These are phyloP conservation scores for Camellia lanceoleosa DNA, from an alignment of 148 eudicot species.

Conservation along the genomic window DNA sequence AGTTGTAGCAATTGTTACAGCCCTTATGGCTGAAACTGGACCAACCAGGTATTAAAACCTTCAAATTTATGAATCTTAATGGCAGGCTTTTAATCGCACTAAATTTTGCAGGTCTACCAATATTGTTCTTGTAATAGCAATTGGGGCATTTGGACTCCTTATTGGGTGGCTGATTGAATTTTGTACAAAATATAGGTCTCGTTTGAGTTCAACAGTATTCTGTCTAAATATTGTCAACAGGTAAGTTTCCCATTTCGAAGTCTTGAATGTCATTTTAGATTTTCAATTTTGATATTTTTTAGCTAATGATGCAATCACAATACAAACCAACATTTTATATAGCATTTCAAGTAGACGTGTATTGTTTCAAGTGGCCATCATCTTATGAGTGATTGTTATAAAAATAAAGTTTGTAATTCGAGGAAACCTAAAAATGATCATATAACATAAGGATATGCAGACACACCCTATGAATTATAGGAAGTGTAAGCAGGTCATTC, in stretches of 20 bases:
- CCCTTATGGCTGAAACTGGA: conserved; percentile 75
- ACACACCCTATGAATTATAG: background rate
- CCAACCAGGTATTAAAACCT: conserved; percentile 64
- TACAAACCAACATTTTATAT: background rate
- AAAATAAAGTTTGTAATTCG: background rate
- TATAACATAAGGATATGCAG: background rate
- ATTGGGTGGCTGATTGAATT: conserved; percentile 82
- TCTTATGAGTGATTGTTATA: background rate
- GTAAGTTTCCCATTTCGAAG: conserved; percentile 24
- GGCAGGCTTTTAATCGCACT: conserved; percentile 19
- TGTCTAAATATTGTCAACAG: conserved; percentile 39
- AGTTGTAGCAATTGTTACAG: conserved; percentile 71
- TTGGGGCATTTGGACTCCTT: conserved; percentile 65
- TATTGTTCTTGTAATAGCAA: conserved; percentile 55
- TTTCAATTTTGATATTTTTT: background rate
- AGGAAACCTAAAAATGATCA: no score
- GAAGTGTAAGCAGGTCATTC: no score
- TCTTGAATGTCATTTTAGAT: background rate
- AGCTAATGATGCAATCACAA: background rate
- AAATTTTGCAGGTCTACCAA: conserved; percentile 66
- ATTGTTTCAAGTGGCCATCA: no score
- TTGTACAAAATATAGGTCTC: conserved; percentile 43
- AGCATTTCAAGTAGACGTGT: background rate
- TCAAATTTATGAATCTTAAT: background rate
- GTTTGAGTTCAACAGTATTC: conserved; percentile 44